Conservation (phyloP, 805 yeast genomes). For the Candida hispaniensis region DNA sequence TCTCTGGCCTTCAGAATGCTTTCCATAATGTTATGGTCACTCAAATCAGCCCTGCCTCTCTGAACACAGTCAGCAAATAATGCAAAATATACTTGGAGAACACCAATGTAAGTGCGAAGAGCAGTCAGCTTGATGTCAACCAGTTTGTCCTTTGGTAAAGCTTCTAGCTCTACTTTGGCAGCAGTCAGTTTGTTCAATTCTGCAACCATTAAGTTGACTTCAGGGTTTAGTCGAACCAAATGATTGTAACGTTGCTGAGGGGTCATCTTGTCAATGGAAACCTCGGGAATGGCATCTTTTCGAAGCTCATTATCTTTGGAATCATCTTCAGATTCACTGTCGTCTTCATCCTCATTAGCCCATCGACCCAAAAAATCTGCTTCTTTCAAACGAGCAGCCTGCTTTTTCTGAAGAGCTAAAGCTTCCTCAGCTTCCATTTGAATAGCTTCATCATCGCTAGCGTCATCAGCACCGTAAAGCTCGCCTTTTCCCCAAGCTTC, state of each 20-base stretch:
- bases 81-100: constrained; percentile 70
- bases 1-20: constrained; percentile 71
- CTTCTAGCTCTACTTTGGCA: constrained; percentile 21
- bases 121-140: constrained; percentile 49
- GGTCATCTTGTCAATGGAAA: constrained; percentile 28
- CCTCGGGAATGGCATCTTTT: constrained; percentile 28
- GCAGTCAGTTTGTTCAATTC: constrained; percentile 42
- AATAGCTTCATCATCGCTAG: constrained; percentile 66
- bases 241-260: constrained; percentile 37
- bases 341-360: constrained; percentile 43
- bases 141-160: constrained; percentile 19
- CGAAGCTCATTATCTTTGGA: constrained; percentile 56
- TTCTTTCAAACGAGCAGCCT: constrained; percentile 49
- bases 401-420: constrained; percentile 68
- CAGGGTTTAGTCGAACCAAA: constrained; percentile 63
- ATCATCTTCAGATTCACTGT: constrained; percentile 69
- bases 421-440: constrained; percentile 82
- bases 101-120: constrained; percentile 64
- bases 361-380: constrained; percentile 36
- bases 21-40: constrained; percentile 86
- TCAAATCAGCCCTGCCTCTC: constrained; percentile 52
- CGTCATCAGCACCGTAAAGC: constrained; percentile 54
- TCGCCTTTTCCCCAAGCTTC: constrained; percentile 18
- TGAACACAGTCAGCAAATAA: constrained; percentile 49
- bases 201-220: constrained; percentile 61